Evolutionary conservation across 2,329 filamentous ascomycete species (phyloP), one percentile per base, ranked within the genome.

Genomic region (Aspergillus terreus): DNA sequence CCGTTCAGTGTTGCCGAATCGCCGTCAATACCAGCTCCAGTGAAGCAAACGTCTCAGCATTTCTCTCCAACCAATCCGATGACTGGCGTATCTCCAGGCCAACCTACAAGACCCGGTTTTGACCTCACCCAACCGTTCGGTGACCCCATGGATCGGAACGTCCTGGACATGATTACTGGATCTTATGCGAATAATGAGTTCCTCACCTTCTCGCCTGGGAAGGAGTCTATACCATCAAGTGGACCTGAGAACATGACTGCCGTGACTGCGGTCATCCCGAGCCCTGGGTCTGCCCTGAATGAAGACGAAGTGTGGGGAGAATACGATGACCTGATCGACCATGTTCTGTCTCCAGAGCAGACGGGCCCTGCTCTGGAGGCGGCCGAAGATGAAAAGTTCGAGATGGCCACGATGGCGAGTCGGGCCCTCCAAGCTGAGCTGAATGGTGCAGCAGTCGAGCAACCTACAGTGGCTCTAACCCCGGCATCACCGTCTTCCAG

Each of bases 281-380:
- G 76, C 3, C 77, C 82, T 1, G 77, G 76, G 42, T 82, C 84
- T 4, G 85, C 83, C 0, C 78, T 86, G 4, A 83, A 76, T 1
- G 88, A 95, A 58, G 92, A 96, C 61, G 92, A 96, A 65, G 81
- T 96, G 1, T 97, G 92, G 92, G 86, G 92, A 47, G 92, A 95
- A 70, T 96, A 95, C 65, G 86, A 97, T 58, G 92, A 96, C 61
- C 75, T 96, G 11, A 81, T 96, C 49, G 88, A 88, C 47, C 85
- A 89, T 51, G 79, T 84, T 10, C 79, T 82, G 46, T 80, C 78
- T 4, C 73, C 77, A 6, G 71, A 69, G 33, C 59, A 58, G 35
- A 56, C 54, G n/a, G 61, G 52, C 44, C 51, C 60, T 6, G 55
- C 62, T 17, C 52, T 54, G 1, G 32, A 49, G 2, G 59, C 62